Evolutionary conservation across 2,329 filamentous ascomycete genomes (phyloP), one percentile per base, ranked within the genome.

Genomic region (Penicillium palitans): DNA sequence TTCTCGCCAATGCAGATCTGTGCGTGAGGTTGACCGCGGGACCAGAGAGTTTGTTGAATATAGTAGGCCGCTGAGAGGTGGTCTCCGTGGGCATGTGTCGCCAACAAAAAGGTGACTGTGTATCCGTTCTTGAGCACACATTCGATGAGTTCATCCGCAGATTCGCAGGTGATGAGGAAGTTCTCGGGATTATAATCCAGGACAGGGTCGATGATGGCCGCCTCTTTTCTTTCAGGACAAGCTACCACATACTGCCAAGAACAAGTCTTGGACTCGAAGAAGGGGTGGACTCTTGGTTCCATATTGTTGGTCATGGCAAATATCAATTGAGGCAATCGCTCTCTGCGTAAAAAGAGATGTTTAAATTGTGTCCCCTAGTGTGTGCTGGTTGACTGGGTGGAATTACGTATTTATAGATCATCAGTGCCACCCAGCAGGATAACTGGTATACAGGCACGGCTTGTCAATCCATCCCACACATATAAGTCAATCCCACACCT

Each of bases 211-310:
- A 87, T 86, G 58, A 87, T 82, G 60, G 77, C 80, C 1, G 83
- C 81, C 0, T 65, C 68, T 5, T 67, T 68, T 0, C 80, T 83
- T 0, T 64, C 54, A 0, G 83, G 78, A 58, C 86, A 83, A 1
- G 78, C 81, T 4, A 87, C 79, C 0, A 87, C 63, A 60, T 86
- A 87, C 66, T 87, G 85, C 81, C 82, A 87, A 12, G 84, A 85
- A 10, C 76, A 75, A 0, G 84, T 81, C 6, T 60, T 68, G 0
- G 61, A 29, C 55, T 80, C 78, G 46, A 79, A 80, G 2, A 79
- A 44, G 6, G 70, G 48, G 57, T 80, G 76, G 12, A 80, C 65
- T 4, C 60, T 67, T 8, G 79, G 77, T 50, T 79, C 60, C 62
- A 60, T 41, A 39, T 21, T n/a, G 1, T 25, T 27, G 19, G 15